A percentile compares a stretch with the other conserved stretches of the same genome.
These are phyloP conservation scores for Hypericum perforatum DNA, from an alignment of 345 rosid genomes.

Conservation along the genomic window DNA sequence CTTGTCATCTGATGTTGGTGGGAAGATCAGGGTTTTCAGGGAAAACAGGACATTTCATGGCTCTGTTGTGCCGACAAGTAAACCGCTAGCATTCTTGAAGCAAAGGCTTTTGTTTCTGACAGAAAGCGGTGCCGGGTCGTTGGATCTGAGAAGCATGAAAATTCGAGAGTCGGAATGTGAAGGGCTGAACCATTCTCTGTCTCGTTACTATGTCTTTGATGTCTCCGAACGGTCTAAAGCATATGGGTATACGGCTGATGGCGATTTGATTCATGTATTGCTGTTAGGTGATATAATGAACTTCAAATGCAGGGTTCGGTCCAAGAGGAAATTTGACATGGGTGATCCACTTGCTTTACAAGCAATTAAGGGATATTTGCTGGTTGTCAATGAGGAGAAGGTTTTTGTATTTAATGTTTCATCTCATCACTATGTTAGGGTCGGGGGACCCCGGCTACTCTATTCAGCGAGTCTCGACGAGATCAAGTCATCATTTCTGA, in stretches of 20 bases:
- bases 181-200: slow-evolving; percentile 64
- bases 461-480: slow-evolving; percentile 55
- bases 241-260: slow-evolving; percentile 76
- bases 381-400: slow-evolving; percentile 48
- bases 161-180: slow-evolving; percentile 79
- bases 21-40: slow-evolving; percentile 53
- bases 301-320: slow-evolving; percentile 89
- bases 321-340: slow-evolving; percentile 57
- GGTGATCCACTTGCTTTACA: slow-evolving; percentile 63
- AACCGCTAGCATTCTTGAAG: slow-evolving; percentile 75
- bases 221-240: slow-evolving; percentile 84
- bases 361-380: slow-evolving; percentile 77
- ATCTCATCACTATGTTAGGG: slow-evolving; percentile 61
- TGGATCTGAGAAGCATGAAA: slow-evolving; percentile 84
- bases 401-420: slow-evolving; percentile 78
- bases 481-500: slow-evolving; percentile 64
- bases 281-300: slow-evolving; percentile 74
- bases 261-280: slow-evolving; percentile 68
- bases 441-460: slow-evolving; percentile 56
- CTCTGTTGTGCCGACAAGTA: slow-evolving; percentile 44
- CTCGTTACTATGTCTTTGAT: slow-evolving; percentile 56
- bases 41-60: slow-evolving; percentile 71
- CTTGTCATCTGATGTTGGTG: slow-evolving; percentile 48
- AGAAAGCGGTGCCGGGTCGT: slow-evolving; percentile 83
- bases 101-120: slow-evolving; percentile 92